Evolutionary conservation across 208 protist genomes (phyloP).

Genomic region (Wallacemonas collosoma): DNA sequence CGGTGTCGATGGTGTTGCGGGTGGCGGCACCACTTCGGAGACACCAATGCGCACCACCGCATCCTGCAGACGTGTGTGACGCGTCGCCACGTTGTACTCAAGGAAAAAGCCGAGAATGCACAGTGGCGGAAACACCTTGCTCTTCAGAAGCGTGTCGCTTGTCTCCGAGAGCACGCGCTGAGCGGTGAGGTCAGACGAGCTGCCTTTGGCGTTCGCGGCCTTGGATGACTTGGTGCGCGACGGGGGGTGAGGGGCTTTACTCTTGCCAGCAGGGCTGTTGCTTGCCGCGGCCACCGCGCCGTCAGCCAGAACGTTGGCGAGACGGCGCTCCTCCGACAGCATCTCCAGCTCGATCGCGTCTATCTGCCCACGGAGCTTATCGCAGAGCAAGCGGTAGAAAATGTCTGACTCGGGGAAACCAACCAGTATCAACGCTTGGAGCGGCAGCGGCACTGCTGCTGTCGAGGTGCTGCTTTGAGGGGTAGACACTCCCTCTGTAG

Average conservation of each 20-base stretch:
- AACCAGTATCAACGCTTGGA: slow-evolving; percentile 51
- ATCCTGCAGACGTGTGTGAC: slow-evolving; percentile 48
- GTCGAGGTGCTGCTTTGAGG: not conserved
- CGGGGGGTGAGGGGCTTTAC: slow-evolving; percentile 6
- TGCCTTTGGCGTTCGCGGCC: slow-evolving; percentile 7
- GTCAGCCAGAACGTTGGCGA: not conserved
- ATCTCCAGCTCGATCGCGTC: slow-evolving; percentile 55
- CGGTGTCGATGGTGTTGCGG: not conserved
- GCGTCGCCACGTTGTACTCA: slow-evolving; percentile 63
- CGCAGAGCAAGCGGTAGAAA: slow-evolving; percentile 53
- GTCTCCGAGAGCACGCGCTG: slow-evolving; percentile 5
- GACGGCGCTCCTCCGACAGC: slow-evolving; percentile 21
- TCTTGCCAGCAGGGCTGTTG: slow-evolving; percentile 8
- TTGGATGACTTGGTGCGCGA: slow-evolving; percentile 1
- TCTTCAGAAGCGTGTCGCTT: slow-evolving; percentile 4
- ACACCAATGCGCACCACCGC: slow-evolving; percentile 26
- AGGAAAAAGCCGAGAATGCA: slow-evolving; percentile 69
- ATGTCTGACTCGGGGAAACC: slow-evolving; percentile 68
- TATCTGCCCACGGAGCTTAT: slow-evolving; percentile 44
- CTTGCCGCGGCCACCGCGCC: slow-evolving; percentile 7
- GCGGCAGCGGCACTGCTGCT: slow-evolving; percentile 9
- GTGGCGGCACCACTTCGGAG: slow-evolving; percentile 21
- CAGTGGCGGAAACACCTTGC: slow-evolving; percentile 61
- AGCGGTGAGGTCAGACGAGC: slow-evolving; percentile 1
- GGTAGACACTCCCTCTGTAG: not conserved